These are phyloP conservation scores for Naganishia onofrii DNA, from an alignment of 768 basidiomycete genomes.

Conservation along the genomic window DNA sequence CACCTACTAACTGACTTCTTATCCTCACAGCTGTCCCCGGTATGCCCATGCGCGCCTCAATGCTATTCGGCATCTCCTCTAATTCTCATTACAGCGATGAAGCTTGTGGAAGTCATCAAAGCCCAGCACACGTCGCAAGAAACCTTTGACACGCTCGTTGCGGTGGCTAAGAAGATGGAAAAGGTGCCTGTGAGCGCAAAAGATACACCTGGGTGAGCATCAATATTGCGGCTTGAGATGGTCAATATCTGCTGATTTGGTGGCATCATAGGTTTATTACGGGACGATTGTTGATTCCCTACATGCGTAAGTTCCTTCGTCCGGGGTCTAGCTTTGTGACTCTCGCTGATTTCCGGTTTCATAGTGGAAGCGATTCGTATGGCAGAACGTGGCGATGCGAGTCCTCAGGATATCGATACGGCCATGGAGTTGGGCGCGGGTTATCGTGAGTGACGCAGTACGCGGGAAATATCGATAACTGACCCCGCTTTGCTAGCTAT, in stretches of 20 bases:
- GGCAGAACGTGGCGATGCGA: conserved; percentile 56
- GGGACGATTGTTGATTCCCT: conserved; percentile 54
- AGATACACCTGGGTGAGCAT: conserved; percentile 54
- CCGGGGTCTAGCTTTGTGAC: too few relatives aligned
- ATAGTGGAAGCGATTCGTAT: conserved; percentile 55
- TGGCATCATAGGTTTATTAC: conserved; percentile 53
- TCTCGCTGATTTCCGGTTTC: neutral
- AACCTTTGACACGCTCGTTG: conserved; percentile 50
- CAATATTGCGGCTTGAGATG: neutral
- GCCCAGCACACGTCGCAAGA: conserved; percentile 50
- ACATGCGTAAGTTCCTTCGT: conserved; percentile 52
- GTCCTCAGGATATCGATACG: conserved; percentile 54
- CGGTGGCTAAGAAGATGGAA: conserved; percentile 51
- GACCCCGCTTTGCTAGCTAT: conserved; percentile 39
- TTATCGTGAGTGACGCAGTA: conserved; percentile 46
- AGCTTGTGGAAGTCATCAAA: conserved; percentile 55
- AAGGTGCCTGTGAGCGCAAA: conserved; percentile 54
- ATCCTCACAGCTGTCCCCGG: conserved; percentile 17
- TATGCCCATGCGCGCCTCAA: neutral
- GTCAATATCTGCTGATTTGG: neutral
- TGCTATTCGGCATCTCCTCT: neutral
- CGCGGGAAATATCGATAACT: neutral
- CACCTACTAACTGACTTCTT: neutral
- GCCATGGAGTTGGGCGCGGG: conserved; percentile 57
- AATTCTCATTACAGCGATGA: conserved; percentile 49